Conservation (phyloP, 805 yeast genomes). For the Pichia exigua region DNA sequence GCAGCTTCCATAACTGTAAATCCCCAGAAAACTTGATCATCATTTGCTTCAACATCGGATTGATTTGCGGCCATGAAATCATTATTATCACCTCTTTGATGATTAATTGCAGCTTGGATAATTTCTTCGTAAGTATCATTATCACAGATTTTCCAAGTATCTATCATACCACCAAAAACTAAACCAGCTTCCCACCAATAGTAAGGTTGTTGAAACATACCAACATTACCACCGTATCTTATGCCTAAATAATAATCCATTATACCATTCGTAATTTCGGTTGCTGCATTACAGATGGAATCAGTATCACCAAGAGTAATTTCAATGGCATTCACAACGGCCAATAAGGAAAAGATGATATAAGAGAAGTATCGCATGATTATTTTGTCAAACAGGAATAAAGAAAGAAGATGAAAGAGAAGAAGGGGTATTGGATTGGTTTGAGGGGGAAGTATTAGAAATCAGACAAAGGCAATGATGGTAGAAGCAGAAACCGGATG, state of each 20-base stretch:
- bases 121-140: conserved; percentile 53
- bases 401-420: too few relatives aligned
- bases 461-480: not conserved
- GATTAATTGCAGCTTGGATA: conserved; percentile 51
- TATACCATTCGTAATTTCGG: conserved; percentile 59
- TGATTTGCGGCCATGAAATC: conserved; percentile 78
- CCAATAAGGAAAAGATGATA: not conserved
- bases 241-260: conserved; percentile 73
- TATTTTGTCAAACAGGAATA: too few relatives aligned
- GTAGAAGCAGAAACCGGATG: not conserved
- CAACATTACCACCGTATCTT: conserved; percentile 57
- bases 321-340: conserved; percentile 5
- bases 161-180: conserved; percentile 58
- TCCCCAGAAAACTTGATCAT: conserved; percentile 91
- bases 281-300: conserved; percentile 39
- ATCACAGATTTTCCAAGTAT: conserved; percentile 60
- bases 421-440: too few relatives aligned
- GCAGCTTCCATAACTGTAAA: conserved; percentile 76
- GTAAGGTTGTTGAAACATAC: conserved; percentile 65
- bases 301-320: conserved; percentile 15
- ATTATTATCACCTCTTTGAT: conserved; percentile 58
- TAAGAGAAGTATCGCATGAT: not conserved
- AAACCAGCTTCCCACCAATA: conserved; percentile 94
- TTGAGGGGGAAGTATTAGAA: too few relatives aligned
- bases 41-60: conserved; percentile 78